phyloP scores from a whole-genome alignment of 176 grass and related monocot genomes.

The Juncus inflexus region DNA sequence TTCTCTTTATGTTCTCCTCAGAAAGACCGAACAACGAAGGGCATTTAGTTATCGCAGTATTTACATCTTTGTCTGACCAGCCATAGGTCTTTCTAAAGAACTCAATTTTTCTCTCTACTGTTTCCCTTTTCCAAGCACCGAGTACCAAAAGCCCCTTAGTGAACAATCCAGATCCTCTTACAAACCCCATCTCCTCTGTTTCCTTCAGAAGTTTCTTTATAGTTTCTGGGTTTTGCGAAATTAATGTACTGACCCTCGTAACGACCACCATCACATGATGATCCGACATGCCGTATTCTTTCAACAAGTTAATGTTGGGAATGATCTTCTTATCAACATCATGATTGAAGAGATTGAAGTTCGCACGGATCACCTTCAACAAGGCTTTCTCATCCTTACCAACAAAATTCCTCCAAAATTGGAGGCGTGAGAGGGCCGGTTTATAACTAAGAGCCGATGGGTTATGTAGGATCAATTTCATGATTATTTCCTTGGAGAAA shows the following conservation, averaged over 20 bases:
- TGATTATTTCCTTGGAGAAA: conserved; percentile 1
- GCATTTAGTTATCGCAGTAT: neutral
- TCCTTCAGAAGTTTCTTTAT: neutral
- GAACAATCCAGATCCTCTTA: neutral
- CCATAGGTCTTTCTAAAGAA: neutral
- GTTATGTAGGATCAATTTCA: neutral
- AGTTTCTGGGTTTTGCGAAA: neutral
- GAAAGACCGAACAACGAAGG: neutral
- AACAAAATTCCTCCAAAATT: conserved; percentile 18
- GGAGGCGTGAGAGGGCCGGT: conserved; percentile 5
- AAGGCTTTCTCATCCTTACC: conserved; percentile 10
- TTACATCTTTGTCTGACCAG: neutral
- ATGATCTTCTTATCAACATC: neutral
- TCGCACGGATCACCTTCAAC: neutral
- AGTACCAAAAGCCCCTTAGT: neutral
- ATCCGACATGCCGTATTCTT: conserved; percentile 7
- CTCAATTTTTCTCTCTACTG: neutral
- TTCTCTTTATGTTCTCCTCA: neutral
- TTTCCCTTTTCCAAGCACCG: neutral
- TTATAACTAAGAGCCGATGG: neutral
- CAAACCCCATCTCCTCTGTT: neutral
- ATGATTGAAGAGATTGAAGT: neutral
- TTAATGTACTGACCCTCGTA: no score
- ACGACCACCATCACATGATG: neutral
- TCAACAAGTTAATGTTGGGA: neutral